Evolutionary conservation across 2,329 filamentous ascomycete genomes (phyloP), one percentile per base, ranked within the genome.

Genomic region (Diatrype stigma): DNA sequence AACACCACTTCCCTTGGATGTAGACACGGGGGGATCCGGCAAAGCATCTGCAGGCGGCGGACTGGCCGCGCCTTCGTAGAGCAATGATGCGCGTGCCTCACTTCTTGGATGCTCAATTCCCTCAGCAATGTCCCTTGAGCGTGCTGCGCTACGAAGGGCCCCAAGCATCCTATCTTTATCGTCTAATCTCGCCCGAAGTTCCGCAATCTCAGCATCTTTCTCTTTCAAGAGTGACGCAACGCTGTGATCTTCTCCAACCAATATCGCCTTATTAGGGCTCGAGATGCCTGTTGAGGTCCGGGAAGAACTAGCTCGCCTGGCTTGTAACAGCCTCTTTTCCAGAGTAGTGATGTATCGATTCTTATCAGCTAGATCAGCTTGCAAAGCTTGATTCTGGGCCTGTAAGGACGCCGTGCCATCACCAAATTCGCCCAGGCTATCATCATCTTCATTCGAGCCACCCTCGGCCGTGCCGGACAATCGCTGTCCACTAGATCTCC

Each of bases 111-210:
- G 68, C 32, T 73, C 71, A 30, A 66, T 57, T 23, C 68, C 69
- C 50, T 93, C 88, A 6, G 90, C 90, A 3, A 85, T 82, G 56
- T 96, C 93, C 47, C 92, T 84, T 56, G 93, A 94, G 50, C 92
- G 85, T 11, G 91, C 87, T 2, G 91, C 91, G 56, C 83, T 93
- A 40, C 91, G 85, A 48, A 99, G 77, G 1, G 94, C 94, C 3
- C 86, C 77, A 48, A 97, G 78, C 91, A 97, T 99, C 11, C 88
- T 83, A 66, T 96, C 93, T 68, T 96, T 96, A 71, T 97, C 93
- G 60, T 97, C 93, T 1, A 97, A 76, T 55, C 90, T 84, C 22
- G 90, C 87, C 10, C 90, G 84, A n/a, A 99, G 80, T 59, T 96
- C 93, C 7, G 87, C 85, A 63, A 99, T 96, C 70, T 97, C 93